Evolutionary conservation across 1,284 basidiomycete genomes (phyloP), one percentile per base, ranked within the genome.

Genomic region (Apiotrichum mycotoxinovorans): DNA sequence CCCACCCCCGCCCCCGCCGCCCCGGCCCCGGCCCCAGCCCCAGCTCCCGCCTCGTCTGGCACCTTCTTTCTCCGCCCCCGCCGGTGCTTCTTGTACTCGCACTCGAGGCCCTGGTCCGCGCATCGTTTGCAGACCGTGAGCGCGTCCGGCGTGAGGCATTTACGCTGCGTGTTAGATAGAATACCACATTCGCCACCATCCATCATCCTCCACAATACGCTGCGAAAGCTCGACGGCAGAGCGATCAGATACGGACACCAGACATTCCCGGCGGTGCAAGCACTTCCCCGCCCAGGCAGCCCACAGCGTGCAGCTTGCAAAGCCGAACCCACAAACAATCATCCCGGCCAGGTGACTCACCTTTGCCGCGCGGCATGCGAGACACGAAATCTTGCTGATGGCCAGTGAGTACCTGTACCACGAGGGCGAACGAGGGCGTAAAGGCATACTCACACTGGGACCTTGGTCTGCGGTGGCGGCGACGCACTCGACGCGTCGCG

Each of bases 31-130:
- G n/a, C n/a, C n/a, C n/a, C n/a, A n/a, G n/a, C n/a, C n/a, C n/a
- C 25, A 17, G 41, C 41, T 7, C 20, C 10, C 18, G 5, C 48
- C n/a, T 51, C 54, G 14, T 55, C 52, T 33, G 53, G 43, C 12
- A 53, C 49, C 52, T 65, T 68, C 48, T 64, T 64, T 17, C 56
- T 48, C 42, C 65, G 23, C 8, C 66, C 65, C 1, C 66, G 56
- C 12, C 58, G 61, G 51, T 65, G 66, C 40, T 66, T 65, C 54
- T 62, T 61, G 52, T 68, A 68, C 43, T 66, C 59, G 60, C 66
- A 68, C 33, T 56, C 58, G 25, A 68, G 50, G 17, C 57, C 51
- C 40, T 68, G 65, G 43, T 57, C 60, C 17, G 46, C 33, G 48
- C 66, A 68, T 22, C 66, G 61, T 38, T 62, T 62, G 46, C 66